Evolutionary conservation across 495 filamentous ascomycete genomes (phyloP), one percentile per base, ranked within the genome.

Genomic region (Aspergillus campestris): DNA sequence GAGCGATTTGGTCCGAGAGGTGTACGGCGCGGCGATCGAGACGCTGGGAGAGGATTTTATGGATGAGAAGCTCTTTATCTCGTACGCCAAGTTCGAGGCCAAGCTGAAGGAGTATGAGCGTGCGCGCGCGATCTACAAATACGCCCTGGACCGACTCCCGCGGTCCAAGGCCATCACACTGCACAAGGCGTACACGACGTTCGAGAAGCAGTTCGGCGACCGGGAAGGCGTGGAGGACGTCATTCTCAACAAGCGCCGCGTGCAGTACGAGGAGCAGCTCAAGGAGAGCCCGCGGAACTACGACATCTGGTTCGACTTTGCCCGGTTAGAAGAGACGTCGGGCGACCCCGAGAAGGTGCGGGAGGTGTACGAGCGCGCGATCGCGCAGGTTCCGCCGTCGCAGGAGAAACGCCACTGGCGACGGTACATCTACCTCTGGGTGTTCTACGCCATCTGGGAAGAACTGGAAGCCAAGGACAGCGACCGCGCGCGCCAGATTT

Each of bases 341-440:
- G 87, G 86, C 7, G 82, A 95, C 57, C 60, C 79, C 1, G 88
- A 94, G 42, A 76, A 83, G 7, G 82, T 95, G 7, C 82, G 92
- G 3, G 92, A 97, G 48, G 80, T 92, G 34, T 98, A 97, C 65
- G 94, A 98, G 68, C 79, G 88, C 44, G 92, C 94, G 1, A 95
- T 98, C 57, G 90, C 92, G 27, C 92, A 98, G 55, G 81, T 97
- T 8, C 92, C 92, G 11, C 92, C 92, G 8, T 94, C 87, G 3
- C 87, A 94, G 53, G 92, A 97, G 66, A 98, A 98, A 71, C 79
- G 92, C 32, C 90, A 97, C 64, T 98, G 92, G 92, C 76, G 92
- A 46, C 73, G 92, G 18, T 98, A 98, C 60, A 94, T 98, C 49
- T 98, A 95, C 62, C 77, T 98, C 3, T 98, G 91, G 86, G 79